Evolutionary conservation across 78 protist species (phyloP), one percentile per base, ranked within the genome.

Genomic region (Protostelium mycophagum): DNA sequence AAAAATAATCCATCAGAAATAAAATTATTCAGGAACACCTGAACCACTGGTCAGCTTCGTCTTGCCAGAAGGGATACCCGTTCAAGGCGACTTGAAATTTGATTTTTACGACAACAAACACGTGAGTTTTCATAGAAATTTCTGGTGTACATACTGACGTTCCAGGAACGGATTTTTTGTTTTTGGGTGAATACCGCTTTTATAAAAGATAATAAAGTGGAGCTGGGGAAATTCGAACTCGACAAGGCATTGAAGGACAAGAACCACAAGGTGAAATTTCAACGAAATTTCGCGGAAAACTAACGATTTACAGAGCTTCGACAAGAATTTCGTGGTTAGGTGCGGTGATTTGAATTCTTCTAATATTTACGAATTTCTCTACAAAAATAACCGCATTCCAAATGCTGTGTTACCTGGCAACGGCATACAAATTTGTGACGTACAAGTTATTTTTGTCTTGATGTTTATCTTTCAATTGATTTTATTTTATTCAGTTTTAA

Each of bases 101-200:
- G 93, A 93, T 34, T 83, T 90, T 35, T 39, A 83, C 34, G 86
- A 89, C 0, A 89, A 86, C 35, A 88, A 25, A 34, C 38, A 63
- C 37, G 0, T 51, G 73, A 51, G 73, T 51, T 16, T 5, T 25
- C 16, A 5, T 51, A 51, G 5, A 51, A 51, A 5, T 5, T 51
- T 51, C 31, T 51, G 16, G 73, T 25, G 73, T 5, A 16, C 16
- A 16, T 25, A 5, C 73, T 5, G 5, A 51, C 73, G 38, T n/a
- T n/a, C n/a, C 51, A 88, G 87, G 96, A 92, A 10, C 87, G 95
- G 83, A 83, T 96, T 88, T 94, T 93, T 91, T 89, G 88, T 88
- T 93, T 95, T 87, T 96, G 98, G 98, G 37, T 96, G 89, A 94
- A 96, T 91, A 93, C 98, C 16, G 88, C 90, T 31, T 95, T 96